Evolutionary conservation across 2,329 filamentous ascomycete genomes (phyloP), one percentile per base, ranked within the genome.

Genomic region (Moelleriella libera): DNA sequence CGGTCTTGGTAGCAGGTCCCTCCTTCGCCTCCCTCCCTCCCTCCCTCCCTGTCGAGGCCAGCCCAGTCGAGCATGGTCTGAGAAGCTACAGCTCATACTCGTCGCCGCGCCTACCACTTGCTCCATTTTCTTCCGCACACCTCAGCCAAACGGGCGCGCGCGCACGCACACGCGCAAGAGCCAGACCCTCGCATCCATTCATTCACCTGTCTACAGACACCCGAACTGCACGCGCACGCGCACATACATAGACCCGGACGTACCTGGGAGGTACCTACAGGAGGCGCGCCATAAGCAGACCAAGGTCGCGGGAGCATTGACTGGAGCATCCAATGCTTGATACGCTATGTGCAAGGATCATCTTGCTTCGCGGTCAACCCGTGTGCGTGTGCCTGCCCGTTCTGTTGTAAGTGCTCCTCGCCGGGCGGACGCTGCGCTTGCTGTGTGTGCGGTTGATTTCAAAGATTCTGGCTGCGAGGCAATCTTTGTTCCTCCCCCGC

Each of bases 41-140:
- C 11, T 37, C 34, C 34, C 34, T 37, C 34, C 42, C 42, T 21
- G 42, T 12, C 42, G 2, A 10, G 21, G 6, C 47, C 47, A 42
- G 43, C 43, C 30, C 43, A 45, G 41, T 41, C n/a, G 41, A 44
- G 43, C 32, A 40, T 46, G 44, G 45, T 30, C 42, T 30, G 32
- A 41, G 30, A 49, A 42, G 48, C 39, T 41, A 42, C 41, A 30
- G 34, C 45, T 46, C 34, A 37, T 37, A 37, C 34, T 4, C 34
- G 34, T 37, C 34, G 8, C 8, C 34, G 34, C 34, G 34, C 34
- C 2, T 12, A 37, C 34, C 34, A 37, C 34, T 9, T 37, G 34
- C 34, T 8, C 12, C 34, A 12, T 37, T 12, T 37, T 12, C 34
- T 37, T 21, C 5, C 34, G 8, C 34, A 37, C 34, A 37, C 34